Evolutionary conservation across 1,139 yeast species (phyloP).

Genomic region (Pneumocystis carinii): DNA sequence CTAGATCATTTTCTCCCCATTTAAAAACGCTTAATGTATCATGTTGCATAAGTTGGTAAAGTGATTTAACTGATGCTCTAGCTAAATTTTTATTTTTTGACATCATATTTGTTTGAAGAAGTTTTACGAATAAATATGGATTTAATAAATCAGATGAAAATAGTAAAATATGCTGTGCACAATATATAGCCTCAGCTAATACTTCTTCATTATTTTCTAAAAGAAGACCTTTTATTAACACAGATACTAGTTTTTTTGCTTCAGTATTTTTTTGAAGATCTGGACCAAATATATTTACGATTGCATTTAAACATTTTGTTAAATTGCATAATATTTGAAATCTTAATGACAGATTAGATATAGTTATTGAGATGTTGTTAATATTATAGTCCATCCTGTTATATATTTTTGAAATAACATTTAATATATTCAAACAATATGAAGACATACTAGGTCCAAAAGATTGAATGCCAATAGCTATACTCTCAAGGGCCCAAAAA

Average conservation of each 20-base stretch:
- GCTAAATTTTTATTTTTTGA: slow-evolving; percentile 23
- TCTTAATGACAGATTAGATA: slow-evolving; percentile 35
- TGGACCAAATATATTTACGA: slow-evolving; percentile 39
- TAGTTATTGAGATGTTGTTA: slow-evolving; percentile 30
- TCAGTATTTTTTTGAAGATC: slow-evolving; percentile 26
- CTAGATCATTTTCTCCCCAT: slow-evolving; percentile 6
- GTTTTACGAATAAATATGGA: slow-evolving; percentile 19
- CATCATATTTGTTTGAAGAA: slow-evolving; percentile 19
- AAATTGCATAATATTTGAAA: slow-evolving; percentile 29
- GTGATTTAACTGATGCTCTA: slow-evolving; percentile 25
- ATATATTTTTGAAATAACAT: slow-evolving; percentile 33
- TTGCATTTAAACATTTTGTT: slow-evolving; percentile 29
- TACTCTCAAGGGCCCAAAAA: slow-evolving; percentile 50
- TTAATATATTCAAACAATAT: slow-evolving; percentile 33
- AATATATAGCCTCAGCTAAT: slow-evolving; percentile 24
- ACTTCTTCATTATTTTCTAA: slow-evolving; percentile 17
- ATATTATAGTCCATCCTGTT: slow-evolving; percentile 42
- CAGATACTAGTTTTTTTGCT: slow-evolving; percentile 16
- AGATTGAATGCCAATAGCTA: slow-evolving; percentile 40
- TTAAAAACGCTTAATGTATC: background rate
- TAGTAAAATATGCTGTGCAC: slow-evolving; percentile 20
- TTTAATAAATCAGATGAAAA: slow-evolving; percentile 23
- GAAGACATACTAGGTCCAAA: slow-evolving; percentile 37
- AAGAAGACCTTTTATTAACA: slow-evolving; percentile 12
- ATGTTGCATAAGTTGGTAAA: slow-evolving; percentile 21